Conservation (phyloP, 768 basidiomycete genomes). For the Lactifluus rugatus region DNA sequence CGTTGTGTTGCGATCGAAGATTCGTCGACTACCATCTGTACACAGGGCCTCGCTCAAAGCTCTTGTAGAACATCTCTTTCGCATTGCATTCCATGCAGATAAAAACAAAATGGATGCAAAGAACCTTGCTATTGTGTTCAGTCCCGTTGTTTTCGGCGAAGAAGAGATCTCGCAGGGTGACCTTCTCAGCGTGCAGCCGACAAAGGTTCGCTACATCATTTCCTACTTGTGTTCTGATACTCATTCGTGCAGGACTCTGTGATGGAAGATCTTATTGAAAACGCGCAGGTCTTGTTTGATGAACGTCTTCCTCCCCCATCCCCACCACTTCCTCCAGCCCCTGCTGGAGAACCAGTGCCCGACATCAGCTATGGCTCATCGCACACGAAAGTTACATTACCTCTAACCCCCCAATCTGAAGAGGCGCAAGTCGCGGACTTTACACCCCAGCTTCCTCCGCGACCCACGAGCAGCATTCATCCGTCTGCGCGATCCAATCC, state of each 20-base stretch:
- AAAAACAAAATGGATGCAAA: conserved; percentile 92
- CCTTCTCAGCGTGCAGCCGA: conserved; percentile 61
- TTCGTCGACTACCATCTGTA: conserved; percentile 70
- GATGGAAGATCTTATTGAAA: conserved; percentile 78
- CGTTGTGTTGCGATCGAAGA: conserved; percentile 73
- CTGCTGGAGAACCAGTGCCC: conserved; percentile 51
- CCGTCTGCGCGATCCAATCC: conserved; percentile 46
- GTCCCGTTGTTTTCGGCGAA: conserved; percentile 82
- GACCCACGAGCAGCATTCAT: conserved; percentile 68
- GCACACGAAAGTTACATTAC: conserved; percentile 47
- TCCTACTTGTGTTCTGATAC: neutral
- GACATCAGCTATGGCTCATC: conserved; percentile 59
- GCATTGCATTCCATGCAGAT: conserved; percentile 53
- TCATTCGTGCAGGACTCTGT: conserved; percentile 44
- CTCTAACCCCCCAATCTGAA: conserved; percentile 21
- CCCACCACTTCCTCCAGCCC: conserved; percentile 66
- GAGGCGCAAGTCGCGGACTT: conserved; percentile 48
- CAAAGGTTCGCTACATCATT: conserved; percentile 44
- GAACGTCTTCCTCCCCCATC: conserved; percentile 36
- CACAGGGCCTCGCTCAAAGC: conserved; percentile 80
- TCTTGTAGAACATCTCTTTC: conserved; percentile 72
- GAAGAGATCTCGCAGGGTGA: conserved; percentile 81
- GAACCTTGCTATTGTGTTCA: conserved; percentile 88
- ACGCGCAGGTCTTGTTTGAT: conserved; percentile 60
- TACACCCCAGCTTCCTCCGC: conserved; percentile 55